Percentiles rank a stretch among this genome's conserved stretches.
Evolutionary conservation across 2,329 filamentous ascomycete genomes (phyloP).

Genomic region (Paecilomyces sp.): DNA sequence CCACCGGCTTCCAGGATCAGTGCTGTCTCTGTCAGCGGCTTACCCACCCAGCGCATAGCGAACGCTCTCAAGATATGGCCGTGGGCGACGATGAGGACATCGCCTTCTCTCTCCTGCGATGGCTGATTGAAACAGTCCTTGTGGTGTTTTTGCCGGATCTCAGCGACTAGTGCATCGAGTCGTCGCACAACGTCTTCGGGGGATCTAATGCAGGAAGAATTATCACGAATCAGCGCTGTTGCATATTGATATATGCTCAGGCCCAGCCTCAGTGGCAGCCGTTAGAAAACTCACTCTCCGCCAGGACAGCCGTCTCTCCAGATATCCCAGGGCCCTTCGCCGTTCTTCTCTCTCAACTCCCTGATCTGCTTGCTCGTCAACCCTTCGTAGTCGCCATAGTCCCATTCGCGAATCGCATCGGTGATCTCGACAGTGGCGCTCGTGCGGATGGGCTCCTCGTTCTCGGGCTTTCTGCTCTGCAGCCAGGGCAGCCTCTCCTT

Average conservation of each 20-base stretch:
- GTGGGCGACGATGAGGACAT: constrained; percentile 77
- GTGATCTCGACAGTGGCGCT: constrained; percentile 59
- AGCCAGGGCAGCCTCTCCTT: constrained; percentile 66
- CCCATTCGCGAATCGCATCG: constrained; percentile 73
- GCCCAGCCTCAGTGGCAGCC: background rate
- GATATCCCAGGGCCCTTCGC: constrained; percentile 66
- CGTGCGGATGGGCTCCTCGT: constrained; percentile 41
- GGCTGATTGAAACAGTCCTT: constrained; percentile 52
- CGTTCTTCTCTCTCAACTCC: constrained; percentile 49
- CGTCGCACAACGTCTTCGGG: constrained; percentile 66
- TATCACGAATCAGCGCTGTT: background rate
- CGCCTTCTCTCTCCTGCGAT: constrained; percentile 44
- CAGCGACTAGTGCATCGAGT: constrained; percentile 67
- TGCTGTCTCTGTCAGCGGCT: constrained; percentile 64
- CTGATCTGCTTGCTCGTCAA: constrained; percentile 66
- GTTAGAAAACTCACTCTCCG: constrained; percentile 59
- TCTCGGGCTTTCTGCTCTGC: constrained; percentile 17
- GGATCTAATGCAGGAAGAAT: constrained; percentile 38
- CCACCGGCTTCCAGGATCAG: constrained; percentile 87
- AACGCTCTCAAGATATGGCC: constrained; percentile 85
- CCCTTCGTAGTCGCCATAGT: constrained; percentile 83
- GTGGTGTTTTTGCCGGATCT: constrained; percentile 64
- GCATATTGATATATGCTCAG: background rate
- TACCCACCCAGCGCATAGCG: constrained; percentile 76
- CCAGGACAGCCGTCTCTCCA: constrained; percentile 83